Conservation (phyloP, 805 yeast genomes). For the Babjeviella inositovora region DNA sequence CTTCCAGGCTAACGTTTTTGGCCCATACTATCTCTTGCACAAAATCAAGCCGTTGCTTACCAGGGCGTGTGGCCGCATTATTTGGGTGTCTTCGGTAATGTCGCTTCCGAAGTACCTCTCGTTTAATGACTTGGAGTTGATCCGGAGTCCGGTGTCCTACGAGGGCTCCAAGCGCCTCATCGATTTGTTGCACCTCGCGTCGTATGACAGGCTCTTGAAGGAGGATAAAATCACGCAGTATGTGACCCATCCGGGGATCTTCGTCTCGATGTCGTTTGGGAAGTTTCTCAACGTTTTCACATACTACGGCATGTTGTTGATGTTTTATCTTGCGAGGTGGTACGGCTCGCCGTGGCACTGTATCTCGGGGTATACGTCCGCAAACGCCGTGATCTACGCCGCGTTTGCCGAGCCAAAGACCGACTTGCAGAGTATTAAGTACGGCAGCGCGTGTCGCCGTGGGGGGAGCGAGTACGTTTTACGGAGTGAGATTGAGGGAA, state of each 20-base stretch:
- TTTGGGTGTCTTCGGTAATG: constrained; percentile 83
- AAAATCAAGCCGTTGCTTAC: constrained; percentile 39
- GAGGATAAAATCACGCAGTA: constrained; percentile 50
- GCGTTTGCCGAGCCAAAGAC: constrained; percentile 36
- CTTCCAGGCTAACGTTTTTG: constrained; percentile 93
- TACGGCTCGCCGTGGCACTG: constrained; percentile 84
- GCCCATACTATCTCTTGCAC: constrained; percentile 77
- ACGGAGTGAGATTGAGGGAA: constrained; percentile 34
- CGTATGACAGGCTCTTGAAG: constrained; percentile 31
- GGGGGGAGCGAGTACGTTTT: constrained; percentile 53
- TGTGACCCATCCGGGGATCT: constrained; percentile 87
- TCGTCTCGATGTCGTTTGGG: constrained; percentile 68
- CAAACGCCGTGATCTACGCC: constrained; percentile 70
- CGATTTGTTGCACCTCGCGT: constrained; percentile 67
- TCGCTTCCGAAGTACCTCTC: constrained; percentile 63
- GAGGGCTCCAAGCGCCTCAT: constrained; percentile 86
- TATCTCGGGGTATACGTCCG: constrained; percentile 78
- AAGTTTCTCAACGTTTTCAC: constrained; percentile 65
- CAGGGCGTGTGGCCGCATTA: constrained; percentile 41
- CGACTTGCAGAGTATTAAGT: constrained; percentile 31
- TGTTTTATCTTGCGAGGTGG: constrained; percentile 72
- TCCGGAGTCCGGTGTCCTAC: constrained; percentile 52
- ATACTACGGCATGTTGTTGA: constrained; percentile 68
- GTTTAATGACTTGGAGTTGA: constrained; percentile 57
- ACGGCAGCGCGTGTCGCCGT: constrained; percentile 58